These are phyloP conservation scores for Linum trigynum DNA, from an alignment of 345 rosid genomes.

Conservation along the genomic window DNA sequence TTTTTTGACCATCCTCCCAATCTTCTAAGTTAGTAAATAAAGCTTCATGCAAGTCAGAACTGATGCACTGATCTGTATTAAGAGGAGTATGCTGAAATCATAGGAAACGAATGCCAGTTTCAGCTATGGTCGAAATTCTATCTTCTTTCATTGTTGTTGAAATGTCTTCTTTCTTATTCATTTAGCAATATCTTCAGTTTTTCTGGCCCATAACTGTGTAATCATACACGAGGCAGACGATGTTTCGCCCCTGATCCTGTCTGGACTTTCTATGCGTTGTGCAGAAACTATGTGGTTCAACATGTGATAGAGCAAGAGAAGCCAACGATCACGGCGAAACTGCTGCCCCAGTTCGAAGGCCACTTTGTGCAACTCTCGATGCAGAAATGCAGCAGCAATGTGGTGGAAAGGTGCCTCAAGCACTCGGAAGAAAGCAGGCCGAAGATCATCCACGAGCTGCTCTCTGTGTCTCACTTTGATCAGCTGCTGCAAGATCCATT, in stretches of 20 bases:
- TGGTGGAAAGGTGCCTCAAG: slow-evolving; percentile 59
- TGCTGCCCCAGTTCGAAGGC: slow-evolving; percentile 40
- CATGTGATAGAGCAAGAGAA: slow-evolving; percentile 45
- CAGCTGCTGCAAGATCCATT: slow-evolving; percentile 63
- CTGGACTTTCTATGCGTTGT: slow-evolving; percentile 4
- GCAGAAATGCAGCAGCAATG: slow-evolving; percentile 76
- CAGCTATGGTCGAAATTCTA: too few relatives aligned
- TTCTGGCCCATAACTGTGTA: too few relatives aligned
- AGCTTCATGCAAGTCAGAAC: too few relatives aligned
- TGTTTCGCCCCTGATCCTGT: slow-evolving; percentile 1
- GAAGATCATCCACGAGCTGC: slow-evolving; percentile 44
- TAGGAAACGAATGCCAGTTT: too few relatives aligned
- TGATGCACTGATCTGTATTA: too few relatives aligned
- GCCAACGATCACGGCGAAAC: slow-evolving; percentile 25
- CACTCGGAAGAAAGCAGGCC: slow-evolving; percentile 38
- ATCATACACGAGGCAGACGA: not conserved
- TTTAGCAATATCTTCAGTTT: too few relatives aligned
- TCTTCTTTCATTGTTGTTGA: too few relatives aligned
- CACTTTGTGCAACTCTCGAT: slow-evolving; percentile 49
- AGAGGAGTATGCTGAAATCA: too few relatives aligned
- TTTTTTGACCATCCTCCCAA: too few relatives aligned
- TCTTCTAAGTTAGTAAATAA: too few relatives aligned
- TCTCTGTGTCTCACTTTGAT: slow-evolving; percentile 44
- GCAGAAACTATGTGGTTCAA: slow-evolving; percentile 76
- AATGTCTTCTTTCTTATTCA: too few relatives aligned